A percentile compares a stretch with the other conserved stretches of the same genome.
These are phyloP conservation scores for Termitomyces sp. DNA, from an alignment of 768 basidiomycete genomes.

Conservation along the genomic window DNA sequence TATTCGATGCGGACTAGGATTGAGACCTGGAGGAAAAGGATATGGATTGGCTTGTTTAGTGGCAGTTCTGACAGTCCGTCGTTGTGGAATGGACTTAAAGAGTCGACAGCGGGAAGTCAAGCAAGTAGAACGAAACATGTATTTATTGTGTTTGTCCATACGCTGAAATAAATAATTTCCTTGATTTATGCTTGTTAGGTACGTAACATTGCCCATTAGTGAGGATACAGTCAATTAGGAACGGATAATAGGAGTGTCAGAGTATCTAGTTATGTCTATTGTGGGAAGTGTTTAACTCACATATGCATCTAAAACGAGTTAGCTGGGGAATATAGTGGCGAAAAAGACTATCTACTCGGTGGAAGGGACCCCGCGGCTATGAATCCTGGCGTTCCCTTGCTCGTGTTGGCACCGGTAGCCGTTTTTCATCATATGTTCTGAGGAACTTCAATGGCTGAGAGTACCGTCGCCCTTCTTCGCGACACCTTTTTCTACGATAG, in stretches of 20 bases:
- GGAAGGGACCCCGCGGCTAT: constrained; percentile 34
- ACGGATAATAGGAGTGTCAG: neutral
- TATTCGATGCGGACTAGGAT: constrained; percentile 59
- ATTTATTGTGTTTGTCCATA: neutral
- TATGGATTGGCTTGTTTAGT: constrained; percentile 22
- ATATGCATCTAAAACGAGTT: constrained; percentile 13
- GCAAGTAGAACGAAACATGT: constrained; percentile 3
- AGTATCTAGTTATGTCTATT: constrained; percentile 3
- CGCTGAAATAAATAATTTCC: neutral
- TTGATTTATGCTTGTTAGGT: too few relatives aligned
- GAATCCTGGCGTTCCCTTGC: constrained; percentile 27
- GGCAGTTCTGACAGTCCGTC: neutral
- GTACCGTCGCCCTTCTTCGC: constrained; percentile 31
- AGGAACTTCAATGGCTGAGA: constrained; percentile 8
- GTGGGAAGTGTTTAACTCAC: constrained; percentile 8
- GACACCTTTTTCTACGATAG: constrained; percentile 37
- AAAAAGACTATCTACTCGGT: constrained; percentile 34
- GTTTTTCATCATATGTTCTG: constrained; percentile 21
- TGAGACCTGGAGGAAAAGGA: constrained; percentile 44
- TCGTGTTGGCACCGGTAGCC: constrained; percentile 26
- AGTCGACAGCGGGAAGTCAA: neutral
- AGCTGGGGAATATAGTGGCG: constrained; percentile 16
- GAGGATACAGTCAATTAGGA: neutral
- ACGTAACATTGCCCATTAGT: neutral
- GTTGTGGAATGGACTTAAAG: neutral